Evolutionary conservation across 306 rosid genomes (phyloP).

Genomic region (Cotoneaster glaucophyllus): DNA sequence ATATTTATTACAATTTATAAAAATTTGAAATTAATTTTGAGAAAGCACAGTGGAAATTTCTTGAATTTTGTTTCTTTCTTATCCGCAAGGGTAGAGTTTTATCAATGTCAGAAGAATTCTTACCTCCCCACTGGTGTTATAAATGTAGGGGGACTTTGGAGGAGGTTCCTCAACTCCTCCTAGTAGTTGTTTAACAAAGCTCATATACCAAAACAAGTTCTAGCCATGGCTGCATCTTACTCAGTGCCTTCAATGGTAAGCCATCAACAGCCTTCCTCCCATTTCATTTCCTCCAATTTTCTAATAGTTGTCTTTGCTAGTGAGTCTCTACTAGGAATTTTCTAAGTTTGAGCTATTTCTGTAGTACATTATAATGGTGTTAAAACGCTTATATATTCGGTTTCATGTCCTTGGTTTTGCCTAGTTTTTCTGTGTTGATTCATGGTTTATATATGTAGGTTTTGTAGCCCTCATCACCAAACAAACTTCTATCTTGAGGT

Average conservation of each 20-base stretch:
- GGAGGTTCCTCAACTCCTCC: constrained; percentile 31
- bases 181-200: constrained; percentile 4
- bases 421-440: not conserved
- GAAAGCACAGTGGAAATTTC: constrained; percentile 15
- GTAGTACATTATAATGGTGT: not conserved
- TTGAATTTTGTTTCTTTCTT: constrained; percentile 43
- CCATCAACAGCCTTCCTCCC: not conserved
- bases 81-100: constrained; percentile 23
- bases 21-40: not conserved
- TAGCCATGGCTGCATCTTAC: constrained; percentile 75
- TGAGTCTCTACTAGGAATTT: not conserved
- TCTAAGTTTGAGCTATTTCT: not conserved
- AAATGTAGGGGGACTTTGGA: constrained; percentile 35
- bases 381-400: not conserved
- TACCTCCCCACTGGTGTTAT: constrained; percentile 26
- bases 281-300: not conserved
- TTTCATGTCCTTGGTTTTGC: not conserved
- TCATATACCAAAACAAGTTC: constrained; percentile 8
- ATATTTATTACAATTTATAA: constrained; percentile 7
- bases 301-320: not conserved
- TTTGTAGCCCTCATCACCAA: not conserved
- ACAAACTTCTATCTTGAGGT: not conserved
- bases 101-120: constrained; percentile 9
- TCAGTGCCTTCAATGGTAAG: constrained; percentile 78
- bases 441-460: not conserved